Evolutionary conservation across 768 basidiomycete species (phyloP).

Genomic region (Lactarius akahatsu): DNA sequence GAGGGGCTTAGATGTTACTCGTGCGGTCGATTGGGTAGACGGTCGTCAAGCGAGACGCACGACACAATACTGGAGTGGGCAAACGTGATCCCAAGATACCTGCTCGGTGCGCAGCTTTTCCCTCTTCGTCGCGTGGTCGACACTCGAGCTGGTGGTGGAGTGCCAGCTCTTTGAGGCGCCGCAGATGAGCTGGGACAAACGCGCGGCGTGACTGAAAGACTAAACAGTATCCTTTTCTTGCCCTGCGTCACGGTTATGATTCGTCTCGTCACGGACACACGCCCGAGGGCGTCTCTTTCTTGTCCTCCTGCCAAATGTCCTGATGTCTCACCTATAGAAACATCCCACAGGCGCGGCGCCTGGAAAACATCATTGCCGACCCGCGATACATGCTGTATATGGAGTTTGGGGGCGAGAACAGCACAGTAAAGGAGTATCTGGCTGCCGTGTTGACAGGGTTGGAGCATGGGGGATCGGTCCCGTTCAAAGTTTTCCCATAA

Average conservation of each 20-base stretch:
- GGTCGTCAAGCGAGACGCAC: conserved; percentile 68
- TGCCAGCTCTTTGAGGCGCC: conserved; percentile 56
- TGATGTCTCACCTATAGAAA: conserved; percentile 49
- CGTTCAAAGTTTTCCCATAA: conserved; percentile 37
- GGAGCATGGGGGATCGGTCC: conserved; percentile 74
- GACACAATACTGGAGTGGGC: conserved; percentile 79
- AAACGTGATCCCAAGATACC: conserved; percentile 84
- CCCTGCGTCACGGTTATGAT: too few relatives aligned
- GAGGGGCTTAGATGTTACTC: conserved; percentile 59
- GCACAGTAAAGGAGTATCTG: conserved; percentile 69
- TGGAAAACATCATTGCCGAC: conserved; percentile 86
- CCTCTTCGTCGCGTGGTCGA: conserved; percentile 72
- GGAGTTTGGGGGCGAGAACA: conserved; percentile 71
- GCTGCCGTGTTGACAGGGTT: conserved; percentile 70
- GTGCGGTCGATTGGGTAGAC: conserved; percentile 94
- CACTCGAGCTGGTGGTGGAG: conserved; percentile 61
- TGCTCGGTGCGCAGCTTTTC: conserved; percentile 61
- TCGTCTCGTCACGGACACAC: conserved; percentile 64
- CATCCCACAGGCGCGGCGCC: conserved; percentile 66
- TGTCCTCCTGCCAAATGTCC: background rate
- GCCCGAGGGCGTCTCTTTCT: conserved; percentile 53
- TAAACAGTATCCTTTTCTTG: conserved; percentile 47
- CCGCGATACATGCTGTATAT: conserved; percentile 69
- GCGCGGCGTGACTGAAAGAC: conserved; percentile 59
- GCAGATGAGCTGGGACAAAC: conserved; percentile 57